Percentiles rank a stretch among this genome's conserved stretches.
phyloP scores from a whole-genome alignment of 345 rosid species.

The Gossypium rotundifolium region DNA sequence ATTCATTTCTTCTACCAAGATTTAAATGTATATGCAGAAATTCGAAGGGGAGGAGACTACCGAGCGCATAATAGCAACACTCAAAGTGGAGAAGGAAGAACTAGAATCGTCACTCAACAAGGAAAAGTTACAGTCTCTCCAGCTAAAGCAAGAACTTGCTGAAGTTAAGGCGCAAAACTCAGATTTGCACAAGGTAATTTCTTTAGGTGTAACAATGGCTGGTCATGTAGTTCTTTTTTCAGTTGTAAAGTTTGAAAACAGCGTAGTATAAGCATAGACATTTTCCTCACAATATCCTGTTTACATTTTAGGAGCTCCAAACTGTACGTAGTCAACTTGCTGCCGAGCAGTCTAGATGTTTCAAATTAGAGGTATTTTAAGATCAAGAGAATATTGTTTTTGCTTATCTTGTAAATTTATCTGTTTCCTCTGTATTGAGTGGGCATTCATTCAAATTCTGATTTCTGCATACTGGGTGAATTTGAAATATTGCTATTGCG shows the following conservation, averaged over 20 bases:
- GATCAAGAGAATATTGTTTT: not conserved
- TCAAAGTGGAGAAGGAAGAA: conserved; percentile 80
- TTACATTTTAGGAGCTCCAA: conserved; percentile 71
- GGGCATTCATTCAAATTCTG: not conserved
- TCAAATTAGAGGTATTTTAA: conserved; percentile 81
- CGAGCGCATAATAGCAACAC: conserved; percentile 42
- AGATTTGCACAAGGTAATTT: conserved; percentile 73
- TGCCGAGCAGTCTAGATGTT: conserved; percentile 92
- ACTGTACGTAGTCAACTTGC: conserved; percentile 95
- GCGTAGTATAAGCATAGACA: not conserved
- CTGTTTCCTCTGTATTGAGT: not conserved
- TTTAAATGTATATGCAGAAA: conserved; percentile 34
- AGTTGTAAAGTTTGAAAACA: not conserved
- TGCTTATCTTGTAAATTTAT: not conserved
- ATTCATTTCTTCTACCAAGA: conserved; percentile 2
- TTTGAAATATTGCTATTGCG: not conserved
- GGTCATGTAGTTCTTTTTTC: not conserved
- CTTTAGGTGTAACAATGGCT: not conserved
- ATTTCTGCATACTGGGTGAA: not conserved
- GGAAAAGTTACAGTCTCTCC: conserved; percentile 63
- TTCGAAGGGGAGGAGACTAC: conserved; percentile 40
- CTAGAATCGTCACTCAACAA: conserved; percentile 60
- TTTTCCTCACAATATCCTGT: not conserved
- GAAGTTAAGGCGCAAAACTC: conserved; percentile 72
- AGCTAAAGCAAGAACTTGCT: conserved; percentile 63